These are phyloP conservation scores for Nicotiana knightiana DNA, from an alignment of 257 asterid species.

Conservation along the genomic window DNA sequence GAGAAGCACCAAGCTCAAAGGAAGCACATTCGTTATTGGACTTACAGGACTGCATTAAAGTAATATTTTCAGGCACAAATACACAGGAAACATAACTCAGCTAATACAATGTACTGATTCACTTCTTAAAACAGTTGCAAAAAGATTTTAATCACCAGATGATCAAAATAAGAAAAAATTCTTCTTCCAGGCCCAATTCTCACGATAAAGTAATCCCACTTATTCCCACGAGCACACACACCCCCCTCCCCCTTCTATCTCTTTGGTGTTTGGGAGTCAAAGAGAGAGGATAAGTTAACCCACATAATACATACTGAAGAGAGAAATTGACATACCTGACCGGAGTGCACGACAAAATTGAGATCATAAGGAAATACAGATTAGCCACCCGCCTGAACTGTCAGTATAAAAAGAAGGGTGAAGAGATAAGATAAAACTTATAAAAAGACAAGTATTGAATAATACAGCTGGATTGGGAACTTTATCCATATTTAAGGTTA, in stretches of 20 bases:
- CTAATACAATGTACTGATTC: neutral
- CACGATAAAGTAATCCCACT: neutral
- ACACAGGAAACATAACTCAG: neutral
- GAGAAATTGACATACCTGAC: slow-evolving; percentile 53
- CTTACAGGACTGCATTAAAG: slow-evolving; percentile 87
- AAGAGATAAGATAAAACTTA: slow-evolving; percentile 39
- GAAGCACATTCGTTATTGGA: slow-evolving; percentile 97
- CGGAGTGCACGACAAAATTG: slow-evolving; percentile 98
- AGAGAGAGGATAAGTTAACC: neutral
- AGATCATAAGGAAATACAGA: slow-evolving; percentile 97
- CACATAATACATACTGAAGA: neutral
- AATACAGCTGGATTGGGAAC: neutral
- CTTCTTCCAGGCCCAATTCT: neutral
- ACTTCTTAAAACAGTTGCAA: neutral
- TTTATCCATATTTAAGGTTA: neutral
- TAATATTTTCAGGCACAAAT: slow-evolving; percentile 1
- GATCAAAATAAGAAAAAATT: neutral
- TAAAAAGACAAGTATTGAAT: slow-evolving; percentile 1
- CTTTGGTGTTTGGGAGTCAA: neutral
- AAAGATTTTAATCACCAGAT: neutral
- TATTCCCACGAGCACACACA: neutral
- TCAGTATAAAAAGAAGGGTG: slow-evolving; percentile 37
- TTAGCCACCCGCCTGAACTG: slow-evolving; percentile 99
- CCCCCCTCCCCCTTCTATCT: neutral
- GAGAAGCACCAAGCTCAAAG: slow-evolving; percentile 91